Evolutionary conservation across 495 filamentous ascomycete species (phyloP), one percentile per base, ranked within the genome.

Genomic region (Aspergillus baeticus): DNA sequence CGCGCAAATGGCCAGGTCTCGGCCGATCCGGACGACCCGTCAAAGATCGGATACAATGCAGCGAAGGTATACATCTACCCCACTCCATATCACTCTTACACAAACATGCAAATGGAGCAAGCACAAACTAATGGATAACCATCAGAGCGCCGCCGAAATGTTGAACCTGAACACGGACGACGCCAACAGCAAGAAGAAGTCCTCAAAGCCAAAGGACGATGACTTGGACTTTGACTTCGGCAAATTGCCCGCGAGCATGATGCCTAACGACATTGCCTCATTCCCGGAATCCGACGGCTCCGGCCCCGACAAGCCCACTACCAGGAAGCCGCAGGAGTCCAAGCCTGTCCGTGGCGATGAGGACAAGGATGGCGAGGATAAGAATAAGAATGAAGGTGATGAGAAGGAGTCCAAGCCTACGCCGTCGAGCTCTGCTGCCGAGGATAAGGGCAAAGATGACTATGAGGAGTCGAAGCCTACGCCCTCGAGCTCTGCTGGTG

Each of bases 11-110:
- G 26, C 26, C 26, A 29, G 8, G 26, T 31, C 35, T 14, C 33
- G 6, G 20, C 47, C 20, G 22, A 54, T 10, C 34, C 48, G 22
- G 59, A 26, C 15, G 2, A 18, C 7, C 6, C 38, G 1, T 4
- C 2, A 5, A 42, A 42, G 38, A 18, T 42, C 20, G 41, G 2
- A 23, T 61, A 38, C 47, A 47, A 2, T 54, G 60, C 29, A 55
- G 65, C n/a, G 54, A 51, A 37, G 33, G 20, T 23, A n/a, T n/a
- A 52, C 20, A 18, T 11, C 6, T 43, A 0, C 15, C 37, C 10
- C 6, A 64, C 10, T 35, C 61, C 17, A 50, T 55, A 14, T 51
- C 55, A 3, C 29, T 73, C 33, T 13, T 38, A 4, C 14, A 3
- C 42, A 45, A 26, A 6, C 6, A 8, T 7, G 14, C 42, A 6